Evolutionary conservation across 208 protist species (phyloP).

Genomic region (Wallacemonas sp.): DNA sequence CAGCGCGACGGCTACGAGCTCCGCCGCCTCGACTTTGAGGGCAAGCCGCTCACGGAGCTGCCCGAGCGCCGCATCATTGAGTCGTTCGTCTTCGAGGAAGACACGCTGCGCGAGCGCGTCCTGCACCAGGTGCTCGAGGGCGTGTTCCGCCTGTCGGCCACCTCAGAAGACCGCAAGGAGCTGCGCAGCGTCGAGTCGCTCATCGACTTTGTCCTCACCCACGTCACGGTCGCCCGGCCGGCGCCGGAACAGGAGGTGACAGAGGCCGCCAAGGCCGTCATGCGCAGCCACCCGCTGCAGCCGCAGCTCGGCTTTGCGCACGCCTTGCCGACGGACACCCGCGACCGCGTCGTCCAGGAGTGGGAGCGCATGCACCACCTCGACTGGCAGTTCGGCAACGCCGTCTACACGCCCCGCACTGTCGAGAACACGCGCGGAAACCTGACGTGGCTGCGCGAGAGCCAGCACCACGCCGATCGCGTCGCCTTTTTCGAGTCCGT

Average conservation of each 20-base stretch:
- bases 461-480: constrained; percentile 57
- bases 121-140: constrained; percentile 85
- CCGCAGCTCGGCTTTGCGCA: constrained; percentile 86
- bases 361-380: constrained; percentile 91
- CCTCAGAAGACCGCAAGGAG: constrained; percentile 73
- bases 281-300: constrained; percentile 74
- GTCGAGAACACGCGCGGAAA: constrained; percentile 81
- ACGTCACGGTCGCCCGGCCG: constrained; percentile 67
- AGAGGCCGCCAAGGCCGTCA: constrained; percentile 56
- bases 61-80: constrained; percentile 89
- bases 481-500: constrained; percentile 58
- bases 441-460: constrained; percentile 86
- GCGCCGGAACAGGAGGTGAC: constrained; percentile 44
- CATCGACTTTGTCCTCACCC: constrained; percentile 85
- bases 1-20: constrained; percentile 92
- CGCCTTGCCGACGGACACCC: constrained; percentile 80
- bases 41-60: constrained; percentile 86
- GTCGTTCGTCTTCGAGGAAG: constrained; percentile 90
- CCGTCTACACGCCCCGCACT: constrained; percentile 75
- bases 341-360: constrained; percentile 75
- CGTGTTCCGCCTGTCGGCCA: constrained; percentile 81
- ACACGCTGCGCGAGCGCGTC: constrained; percentile 88
- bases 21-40: constrained; percentile 91
- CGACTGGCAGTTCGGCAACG: constrained; percentile 93
- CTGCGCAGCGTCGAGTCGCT: constrained; percentile 83